These are phyloP conservation scores for Trypanosoma cruzi DNA, from an alignment of 208 protist species.

Conservation along the genomic window DNA sequence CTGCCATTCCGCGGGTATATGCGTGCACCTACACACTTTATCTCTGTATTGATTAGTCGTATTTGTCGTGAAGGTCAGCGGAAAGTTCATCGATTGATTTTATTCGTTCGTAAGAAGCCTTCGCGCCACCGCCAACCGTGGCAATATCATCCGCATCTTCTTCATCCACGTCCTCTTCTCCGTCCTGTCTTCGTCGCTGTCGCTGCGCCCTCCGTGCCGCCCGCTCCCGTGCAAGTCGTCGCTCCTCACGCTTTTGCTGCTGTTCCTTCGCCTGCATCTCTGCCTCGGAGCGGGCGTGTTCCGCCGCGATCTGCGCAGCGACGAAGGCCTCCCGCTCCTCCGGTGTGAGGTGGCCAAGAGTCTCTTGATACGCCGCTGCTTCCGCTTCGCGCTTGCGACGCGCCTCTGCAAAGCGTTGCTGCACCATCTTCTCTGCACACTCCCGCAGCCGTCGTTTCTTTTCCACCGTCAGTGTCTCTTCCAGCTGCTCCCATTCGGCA, in stretches of 20 bases:
- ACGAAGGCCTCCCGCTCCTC: conserved; percentile 58
- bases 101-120: neutral
- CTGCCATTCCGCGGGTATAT: neutral
- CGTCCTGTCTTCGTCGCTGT: conserved; percentile 32
- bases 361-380: conserved; percentile 49
- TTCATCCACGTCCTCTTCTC: conserved; percentile 25
- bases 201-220: conserved; percentile 32
- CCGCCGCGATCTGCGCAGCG: conserved; percentile 39
- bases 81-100: conserved; percentile 11
- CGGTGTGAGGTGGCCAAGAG: conserved; percentile 37
- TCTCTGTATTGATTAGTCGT: neutral
- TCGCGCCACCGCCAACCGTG: neutral
- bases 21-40: neutral
- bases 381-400: conserved; percentile 43
- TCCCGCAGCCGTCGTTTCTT: conserved; percentile 39
- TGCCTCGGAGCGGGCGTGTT: conserved; percentile 37
- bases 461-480: conserved; percentile 24
- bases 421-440: conserved; percentile 25
- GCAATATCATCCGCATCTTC: conserved; percentile 35
- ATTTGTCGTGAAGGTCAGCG: neutral
- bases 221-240: conserved; percentile 40
- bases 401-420: conserved; percentile 42
- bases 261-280: conserved; percentile 36
- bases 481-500: conserved; percentile 32
- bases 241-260: conserved; percentile 35